Evolutionary conservation across 2,329 filamentous ascomycete genomes (phyloP).

Genomic region (Fusarium kyushuense): DNA sequence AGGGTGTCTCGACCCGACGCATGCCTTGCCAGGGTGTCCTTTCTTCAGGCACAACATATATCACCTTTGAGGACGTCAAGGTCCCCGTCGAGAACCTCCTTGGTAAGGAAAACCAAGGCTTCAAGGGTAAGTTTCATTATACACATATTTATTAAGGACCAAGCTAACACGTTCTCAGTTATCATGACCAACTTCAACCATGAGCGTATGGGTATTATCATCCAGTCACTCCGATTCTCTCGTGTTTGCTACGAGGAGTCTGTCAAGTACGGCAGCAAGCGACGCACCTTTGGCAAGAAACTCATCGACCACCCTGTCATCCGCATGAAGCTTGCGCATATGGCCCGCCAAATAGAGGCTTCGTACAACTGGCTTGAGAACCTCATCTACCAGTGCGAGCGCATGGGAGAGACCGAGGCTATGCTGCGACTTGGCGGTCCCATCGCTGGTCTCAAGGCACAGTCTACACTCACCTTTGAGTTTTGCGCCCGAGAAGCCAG

Average conservation of each 20-base stretch:
- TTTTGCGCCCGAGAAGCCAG: constrained; percentile 96
- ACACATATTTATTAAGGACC: constrained; percentile 89
- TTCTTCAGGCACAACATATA: constrained; percentile 81
- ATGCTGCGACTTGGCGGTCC: constrained; percentile 96
- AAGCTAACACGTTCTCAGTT: constrained; percentile 61
- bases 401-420: constrained; percentile 93
- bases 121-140: constrained; percentile 73
- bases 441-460: constrained; percentile 93
- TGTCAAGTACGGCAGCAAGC: constrained; percentile 97
- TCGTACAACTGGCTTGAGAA: constrained; percentile 98
- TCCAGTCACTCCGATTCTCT: constrained; percentile 94
- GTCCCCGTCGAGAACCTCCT: constrained; percentile 99
- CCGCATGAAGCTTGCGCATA: constrained; percentile 96
- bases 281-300: constrained; percentile 94
- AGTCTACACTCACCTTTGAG: constrained; percentile 94
- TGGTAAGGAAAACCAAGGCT: constrained; percentile 97
- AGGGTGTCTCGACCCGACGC: constrained; percentile 89
- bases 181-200: constrained; percentile 99
- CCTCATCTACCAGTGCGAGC: constrained; percentile 90
- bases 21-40: constrained; percentile 99
- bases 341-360: constrained; percentile 97
- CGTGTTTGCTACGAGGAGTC: constrained; percentile 98
- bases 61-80: constrained; percentile 99
- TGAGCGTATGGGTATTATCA: constrained; percentile 98
- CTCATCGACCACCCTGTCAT: constrained; percentile 98